Evolutionary conservation across 495 filamentous ascomycete genomes (phyloP).

Genomic region (Aspergillus ostianus): DNA sequence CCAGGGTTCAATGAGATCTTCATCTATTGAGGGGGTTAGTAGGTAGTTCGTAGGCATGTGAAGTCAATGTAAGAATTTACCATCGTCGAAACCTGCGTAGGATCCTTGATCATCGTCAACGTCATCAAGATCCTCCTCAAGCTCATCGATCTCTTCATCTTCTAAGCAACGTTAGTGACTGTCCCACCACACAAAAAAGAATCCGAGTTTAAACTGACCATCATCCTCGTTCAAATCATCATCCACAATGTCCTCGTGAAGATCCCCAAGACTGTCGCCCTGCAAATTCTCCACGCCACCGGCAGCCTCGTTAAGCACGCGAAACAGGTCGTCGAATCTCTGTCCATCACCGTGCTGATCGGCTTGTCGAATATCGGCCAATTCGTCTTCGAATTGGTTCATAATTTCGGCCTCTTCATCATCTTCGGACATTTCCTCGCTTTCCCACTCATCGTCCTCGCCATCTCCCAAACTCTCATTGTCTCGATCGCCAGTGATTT

Average conservation of each 20-base stretch:
- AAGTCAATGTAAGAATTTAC: conserved; percentile 19
- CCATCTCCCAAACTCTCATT: conserved; percentile 59
- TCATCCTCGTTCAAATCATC: conserved; percentile 70
- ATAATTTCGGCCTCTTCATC: conserved; percentile 57
- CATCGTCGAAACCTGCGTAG: conserved; percentile 47
- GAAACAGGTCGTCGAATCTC: conserved; percentile 42
- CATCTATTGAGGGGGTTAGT: conserved; percentile 33
- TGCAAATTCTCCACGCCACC: conserved; percentile 39
- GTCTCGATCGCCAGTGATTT: conserved; percentile 62
- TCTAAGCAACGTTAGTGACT: conserved; percentile 24
- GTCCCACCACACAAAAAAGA: background rate
- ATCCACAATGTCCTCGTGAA: conserved; percentile 57
- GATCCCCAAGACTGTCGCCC: conserved; percentile 36
- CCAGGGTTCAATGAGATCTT: conserved; percentile 53
- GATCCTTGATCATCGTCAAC: conserved; percentile 47
- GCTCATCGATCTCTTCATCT: conserved; percentile 54
- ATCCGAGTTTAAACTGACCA: conserved; percentile 49
- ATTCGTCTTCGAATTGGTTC: conserved; percentile 46
- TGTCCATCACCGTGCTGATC: conserved; percentile 61
- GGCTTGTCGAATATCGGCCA: conserved; percentile 66
- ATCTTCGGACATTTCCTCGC: conserved; percentile 54
- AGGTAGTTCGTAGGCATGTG: conserved; percentile 5
- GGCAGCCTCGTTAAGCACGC: conserved; percentile 41
- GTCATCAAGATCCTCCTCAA: conserved; percentile 51
- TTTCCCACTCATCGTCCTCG: conserved; percentile 60